Evolutionary conservation across 1,284 basidiomycete genomes (phyloP).

Genomic region (Malassezia dermatis): DNA sequence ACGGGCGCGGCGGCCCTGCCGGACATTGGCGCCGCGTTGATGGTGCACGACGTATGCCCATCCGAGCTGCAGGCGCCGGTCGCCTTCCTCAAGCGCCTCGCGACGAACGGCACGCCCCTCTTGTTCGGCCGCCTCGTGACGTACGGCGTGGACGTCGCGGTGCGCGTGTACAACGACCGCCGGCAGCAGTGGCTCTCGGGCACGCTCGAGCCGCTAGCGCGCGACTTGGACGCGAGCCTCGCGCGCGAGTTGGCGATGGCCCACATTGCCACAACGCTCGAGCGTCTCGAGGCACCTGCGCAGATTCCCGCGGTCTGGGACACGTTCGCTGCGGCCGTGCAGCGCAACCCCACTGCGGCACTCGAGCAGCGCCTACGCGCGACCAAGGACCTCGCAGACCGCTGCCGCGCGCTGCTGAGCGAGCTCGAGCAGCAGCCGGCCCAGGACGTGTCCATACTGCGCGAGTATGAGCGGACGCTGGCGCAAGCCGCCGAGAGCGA

Average conservation of each 20-base stretch:
- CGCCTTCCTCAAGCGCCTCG: constrained; percentile 27
- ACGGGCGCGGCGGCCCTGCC: constrained; percentile 64
- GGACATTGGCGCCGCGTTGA: constrained; percentile 58
- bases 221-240: constrained; percentile 58
- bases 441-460: background rate
- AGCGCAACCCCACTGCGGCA: background rate
- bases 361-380: constrained; percentile 55
- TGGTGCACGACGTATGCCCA: constrained; percentile 61
- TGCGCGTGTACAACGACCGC: constrained; percentile 79
- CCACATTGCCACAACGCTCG: constrained; percentile 73
- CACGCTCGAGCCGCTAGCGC: constrained; percentile 58
- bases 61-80: constrained; percentile 53
- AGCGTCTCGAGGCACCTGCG: constrained; percentile 74
- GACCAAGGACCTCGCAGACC: constrained; percentile 59
- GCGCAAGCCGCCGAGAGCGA: constrained; percentile 31
- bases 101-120: constrained; percentile 47
- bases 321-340: constrained; percentile 54
- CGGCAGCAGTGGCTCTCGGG: constrained; percentile 65
- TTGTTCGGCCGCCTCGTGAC: constrained; percentile 65
- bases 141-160: constrained; percentile 78
- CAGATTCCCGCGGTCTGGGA: constrained; percentile 71
- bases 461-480: constrained; percentile 27
- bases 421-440: constrained; percentile 53
- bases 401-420: constrained; percentile 59
- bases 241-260: constrained; percentile 61